phyloP scores from a whole-genome alignment of 768 basidiomycete genomes.

The Lentinula detonsa region DNA sequence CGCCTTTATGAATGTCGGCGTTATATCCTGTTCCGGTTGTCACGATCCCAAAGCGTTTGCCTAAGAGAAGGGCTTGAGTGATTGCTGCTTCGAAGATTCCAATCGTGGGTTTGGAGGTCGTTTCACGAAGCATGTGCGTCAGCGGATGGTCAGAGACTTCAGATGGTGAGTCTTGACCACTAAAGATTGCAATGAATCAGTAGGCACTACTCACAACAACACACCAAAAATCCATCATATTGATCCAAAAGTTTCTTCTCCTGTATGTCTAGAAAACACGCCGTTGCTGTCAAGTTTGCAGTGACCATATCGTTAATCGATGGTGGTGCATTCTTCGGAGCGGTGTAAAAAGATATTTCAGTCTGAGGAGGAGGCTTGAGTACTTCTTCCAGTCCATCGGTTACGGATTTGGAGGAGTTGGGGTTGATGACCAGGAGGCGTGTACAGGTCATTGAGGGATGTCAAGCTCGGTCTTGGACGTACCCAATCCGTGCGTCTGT shows the following conservation, averaged over 20 bases:
- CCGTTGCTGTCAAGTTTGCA: constrained; percentile 22
- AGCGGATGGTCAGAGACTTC: constrained; percentile 32
- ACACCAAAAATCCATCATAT: constrained; percentile 30
- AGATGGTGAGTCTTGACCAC: not conserved
- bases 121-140: constrained; percentile 25
- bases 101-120: constrained; percentile 24
- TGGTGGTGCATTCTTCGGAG: constrained; percentile 21
- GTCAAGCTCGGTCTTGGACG: not conserved
- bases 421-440: constrained; percentile 29
- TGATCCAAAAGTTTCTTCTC: constrained; percentile 18
- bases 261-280: constrained; percentile 23
- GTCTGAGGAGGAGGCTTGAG: constrained; percentile 23
- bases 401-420: constrained; percentile 28
- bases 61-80: constrained; percentile 25
- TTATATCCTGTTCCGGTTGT: constrained; percentile 28
- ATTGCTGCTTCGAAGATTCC: constrained; percentile 31
- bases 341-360: constrained; percentile 25
- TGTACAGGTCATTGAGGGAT: not conserved
- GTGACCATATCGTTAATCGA: constrained; percentile 27
- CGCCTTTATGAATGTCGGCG: constrained; percentile 25
- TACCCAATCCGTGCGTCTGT: not conserved
- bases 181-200: not conserved
- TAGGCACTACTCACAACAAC: constrained; percentile 25
- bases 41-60: constrained; percentile 30
- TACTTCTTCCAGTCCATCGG: constrained; percentile 20